Conservation (phyloP, 352 stramenopile genomes). For the Pythium folliculosum region DNA sequence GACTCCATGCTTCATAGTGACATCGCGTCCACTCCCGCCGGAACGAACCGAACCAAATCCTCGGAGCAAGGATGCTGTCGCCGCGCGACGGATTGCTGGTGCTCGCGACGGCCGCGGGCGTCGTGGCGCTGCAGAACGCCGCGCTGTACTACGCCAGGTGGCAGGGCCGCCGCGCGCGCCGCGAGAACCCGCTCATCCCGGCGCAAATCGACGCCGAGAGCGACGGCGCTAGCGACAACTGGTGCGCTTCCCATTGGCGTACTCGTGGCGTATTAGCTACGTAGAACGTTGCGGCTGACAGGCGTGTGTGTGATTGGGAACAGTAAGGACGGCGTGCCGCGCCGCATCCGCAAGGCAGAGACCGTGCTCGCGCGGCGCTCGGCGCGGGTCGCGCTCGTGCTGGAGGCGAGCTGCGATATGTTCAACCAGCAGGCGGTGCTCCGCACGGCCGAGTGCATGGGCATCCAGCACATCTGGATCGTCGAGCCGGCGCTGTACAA, state of each 20-base stretch:
- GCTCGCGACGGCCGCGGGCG: constrained; percentile 21
- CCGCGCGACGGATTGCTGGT: constrained; percentile 27
- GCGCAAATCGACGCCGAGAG: constrained; percentile 28
- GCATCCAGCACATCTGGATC: constrained; percentile 82
- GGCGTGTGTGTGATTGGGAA: too few relatives aligned
- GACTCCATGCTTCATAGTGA: neutral
- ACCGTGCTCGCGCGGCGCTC: constrained; percentile 42
- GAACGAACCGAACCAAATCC: too few relatives aligned
- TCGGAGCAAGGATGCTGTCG: constrained; percentile 20
- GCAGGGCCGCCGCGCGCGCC: constrained; percentile 19
- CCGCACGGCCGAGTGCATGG: constrained; percentile 56
- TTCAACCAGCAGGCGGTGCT: constrained; percentile 44
- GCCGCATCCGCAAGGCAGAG: constrained; percentile 38
- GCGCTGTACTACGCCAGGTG: constrained; percentile 22
- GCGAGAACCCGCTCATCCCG: constrained; percentile 28
- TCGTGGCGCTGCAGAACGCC: constrained; percentile 28
- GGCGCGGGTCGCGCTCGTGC: constrained; percentile 40
- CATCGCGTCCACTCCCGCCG: neutral
- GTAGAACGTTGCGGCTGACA: too few relatives aligned
- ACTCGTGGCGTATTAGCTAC: too few relatives aligned
- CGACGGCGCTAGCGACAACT: constrained; percentile 17
- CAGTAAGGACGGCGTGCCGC: constrained; percentile 25
- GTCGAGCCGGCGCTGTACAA: constrained; percentile 41
- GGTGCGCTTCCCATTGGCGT: too few relatives aligned
- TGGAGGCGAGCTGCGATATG: constrained; percentile 43